These are phyloP conservation scores for Podila verticillata DNA, from an alignment of 192 early-diverging fungal species.

Conservation along the genomic window DNA sequence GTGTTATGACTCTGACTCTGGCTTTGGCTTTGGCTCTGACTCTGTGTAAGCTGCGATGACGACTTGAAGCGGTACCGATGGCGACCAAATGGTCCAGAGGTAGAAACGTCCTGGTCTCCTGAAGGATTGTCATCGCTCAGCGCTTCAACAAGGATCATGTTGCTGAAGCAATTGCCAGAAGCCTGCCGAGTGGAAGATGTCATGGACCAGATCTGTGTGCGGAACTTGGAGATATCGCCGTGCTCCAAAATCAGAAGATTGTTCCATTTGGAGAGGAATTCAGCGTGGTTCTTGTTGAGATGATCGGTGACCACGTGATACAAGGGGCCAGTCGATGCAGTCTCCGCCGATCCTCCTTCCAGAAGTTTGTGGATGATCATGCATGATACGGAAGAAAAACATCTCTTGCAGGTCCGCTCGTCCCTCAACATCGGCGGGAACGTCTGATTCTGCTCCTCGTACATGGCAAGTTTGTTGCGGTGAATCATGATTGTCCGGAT, in stretches of 20 bases:
- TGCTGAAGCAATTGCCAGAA: conserved; percentile 42
- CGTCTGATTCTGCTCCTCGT: conserved; percentile 44
- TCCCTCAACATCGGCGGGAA: conserved; percentile 81
- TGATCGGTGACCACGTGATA: conserved; percentile 74
- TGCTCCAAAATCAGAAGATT: conserved; percentile 81
- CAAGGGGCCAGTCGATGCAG: conserved; percentile 64
- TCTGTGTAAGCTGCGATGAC: neutral
- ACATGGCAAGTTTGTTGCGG: conserved; percentile 79
- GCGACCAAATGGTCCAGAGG: conserved; percentile 9
- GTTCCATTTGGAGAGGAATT: conserved; percentile 86
- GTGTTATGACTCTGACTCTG: conserved; percentile 3
- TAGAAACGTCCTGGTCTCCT: conserved; percentile 11
- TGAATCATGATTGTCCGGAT: conserved; percentile 75
- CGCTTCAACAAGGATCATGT: conserved; percentile 18
- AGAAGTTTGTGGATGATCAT: conserved; percentile 75
- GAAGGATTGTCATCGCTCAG: neutral
- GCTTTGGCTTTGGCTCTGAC: neutral
- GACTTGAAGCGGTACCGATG: conserved; percentile 32
- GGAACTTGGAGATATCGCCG: conserved; percentile 65
- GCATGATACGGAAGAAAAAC: conserved; percentile 73
- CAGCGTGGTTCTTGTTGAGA: conserved; percentile 63
- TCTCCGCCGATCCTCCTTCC: conserved; percentile 70
- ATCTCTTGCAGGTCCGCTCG: conserved; percentile 70
- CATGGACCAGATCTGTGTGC: conserved; percentile 78
- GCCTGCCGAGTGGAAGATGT: conserved; percentile 58